A percentile compares a stretch with the other conserved stretches of the same genome.
phyloP scores from a whole-genome alignment of 164 flowering plant genomes.

The Nymphaea colorata region DNA sequence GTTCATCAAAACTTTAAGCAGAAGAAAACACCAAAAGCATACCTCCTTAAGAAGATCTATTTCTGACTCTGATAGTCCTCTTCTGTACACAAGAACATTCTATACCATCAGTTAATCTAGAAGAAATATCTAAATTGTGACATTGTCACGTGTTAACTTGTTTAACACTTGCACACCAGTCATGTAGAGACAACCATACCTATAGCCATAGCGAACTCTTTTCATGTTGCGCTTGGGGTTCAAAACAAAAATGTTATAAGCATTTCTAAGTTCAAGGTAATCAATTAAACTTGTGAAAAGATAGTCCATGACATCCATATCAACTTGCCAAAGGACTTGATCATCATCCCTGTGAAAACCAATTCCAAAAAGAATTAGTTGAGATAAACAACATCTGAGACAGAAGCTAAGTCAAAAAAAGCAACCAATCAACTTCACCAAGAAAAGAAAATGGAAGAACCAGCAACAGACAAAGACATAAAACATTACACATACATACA shows the following conservation, averaged over 20 bases:
- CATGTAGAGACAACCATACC: constrained; percentile 21
- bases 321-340: constrained; percentile 73
- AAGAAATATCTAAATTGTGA: neutral
- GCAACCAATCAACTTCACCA: neutral
- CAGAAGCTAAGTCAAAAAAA: neutral
- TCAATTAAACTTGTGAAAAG: constrained; percentile 65
- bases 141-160: neutral
- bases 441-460: neutral
- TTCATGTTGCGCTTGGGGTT: constrained; percentile 52
- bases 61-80: constrained; percentile 88
- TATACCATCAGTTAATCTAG: neutral
- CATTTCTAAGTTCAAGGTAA: constrained; percentile 75
- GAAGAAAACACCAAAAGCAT: constrained; percentile 3
- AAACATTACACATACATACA: neutral
- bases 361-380: neutral
- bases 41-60: constrained; percentile 75
- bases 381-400: neutral
- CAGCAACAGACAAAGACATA: neutral
- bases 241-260: constrained; percentile 75
- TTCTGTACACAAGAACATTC: constrained; percentile 34
- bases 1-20: neutral
- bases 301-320: constrained; percentile 68
- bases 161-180: no score
- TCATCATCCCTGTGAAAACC: constrained; percentile 35
- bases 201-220: constrained; percentile 67